phyloP scores from a whole-genome alignment of 2,329 filamentous ascomycete species.

The Clonostachys byssicola region DNA sequence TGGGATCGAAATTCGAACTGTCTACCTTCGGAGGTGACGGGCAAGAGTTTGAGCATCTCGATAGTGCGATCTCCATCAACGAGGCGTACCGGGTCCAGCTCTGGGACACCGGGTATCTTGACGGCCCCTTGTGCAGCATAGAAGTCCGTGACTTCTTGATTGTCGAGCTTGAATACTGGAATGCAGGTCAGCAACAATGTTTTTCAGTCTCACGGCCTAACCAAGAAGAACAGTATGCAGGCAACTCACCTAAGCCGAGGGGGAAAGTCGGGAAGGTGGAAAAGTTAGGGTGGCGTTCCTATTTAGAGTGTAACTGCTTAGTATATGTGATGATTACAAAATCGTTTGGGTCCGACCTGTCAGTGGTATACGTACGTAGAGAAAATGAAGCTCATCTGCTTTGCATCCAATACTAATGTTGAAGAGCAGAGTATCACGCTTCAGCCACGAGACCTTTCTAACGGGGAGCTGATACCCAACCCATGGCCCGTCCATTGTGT shows the following conservation, averaged over 20 bases:
- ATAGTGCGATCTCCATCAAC: constrained; percentile 67
- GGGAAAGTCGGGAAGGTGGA: background rate
- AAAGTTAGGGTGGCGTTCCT: background rate
- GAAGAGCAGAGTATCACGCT: constrained; percentile 80
- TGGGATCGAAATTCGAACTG: constrained; percentile 39
- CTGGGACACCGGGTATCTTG: constrained; percentile 61
- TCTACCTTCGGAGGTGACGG: constrained; percentile 53
- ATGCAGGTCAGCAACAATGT: too few species aligned
- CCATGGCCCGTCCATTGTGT: constrained; percentile 30
- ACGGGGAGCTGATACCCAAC: constrained; percentile 72
- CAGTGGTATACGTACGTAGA: constrained; percentile 61
- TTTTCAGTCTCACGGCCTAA: too few species aligned
- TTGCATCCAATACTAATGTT: constrained; percentile 79
- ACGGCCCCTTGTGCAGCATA: constrained; percentile 50
- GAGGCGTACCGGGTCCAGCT: constrained; percentile 57
- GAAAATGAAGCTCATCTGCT: constrained; percentile 79
- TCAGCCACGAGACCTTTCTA: constrained; percentile 72
- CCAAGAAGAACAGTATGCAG: too few species aligned
- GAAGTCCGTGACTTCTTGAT: constrained; percentile 67
- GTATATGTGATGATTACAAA: background rate
- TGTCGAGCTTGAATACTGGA: constrained; percentile 61
- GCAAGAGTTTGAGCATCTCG: constrained; percentile 59
- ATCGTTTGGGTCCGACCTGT: background rate
- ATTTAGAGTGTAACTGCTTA: background rate
- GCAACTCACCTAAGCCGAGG: background rate